Base-by-base conservation (phyloP, 2,329 filamentous ascomycete genomes). In the Penicillium sclerotiorum region DNA sequence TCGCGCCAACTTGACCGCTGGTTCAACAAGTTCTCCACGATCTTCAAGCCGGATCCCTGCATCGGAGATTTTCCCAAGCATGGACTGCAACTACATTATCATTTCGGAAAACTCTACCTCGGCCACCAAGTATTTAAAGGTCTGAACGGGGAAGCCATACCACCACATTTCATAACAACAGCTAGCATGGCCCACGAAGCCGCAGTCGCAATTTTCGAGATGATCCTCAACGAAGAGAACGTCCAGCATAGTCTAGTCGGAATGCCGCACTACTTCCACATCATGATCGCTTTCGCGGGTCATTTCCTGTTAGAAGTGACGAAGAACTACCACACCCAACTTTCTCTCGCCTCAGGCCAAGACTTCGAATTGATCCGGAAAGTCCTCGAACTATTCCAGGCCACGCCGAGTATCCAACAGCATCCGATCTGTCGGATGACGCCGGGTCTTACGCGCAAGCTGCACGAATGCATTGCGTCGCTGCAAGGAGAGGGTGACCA, bases 61-160 rank as follows among this genome's bases (percentile, higher is more conserved):
- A 56, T 79, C 5, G 70, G 73, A 3, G 67, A 73, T n/a, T 79
- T 78, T 53, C 77, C 77, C 1, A 68, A 72, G 18, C 73, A 75
- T 44, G 77, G 76, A 7, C 70, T 77, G 15, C 66, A 68, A 22
- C 60, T 79, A 18, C 75, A 78, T 53, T 77, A 76, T 45, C 70
- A 78, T 50, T 79, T 78, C 59, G 76, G 74, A 5, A 72, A 75
- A 48, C 64, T 79, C 2, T 75, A 78, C 39, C 64, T 79, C 1
- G 73, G 74, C 20, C 76, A 77, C 5, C 73, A 77, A 39, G 75
- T 75, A 11, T 70, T 79, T 23, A 71, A 76, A 17, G 73, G 74
- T 2, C 65, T 77, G 3, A 60, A 63, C n/a, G 51, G 63, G 51
- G 49, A 70, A 64, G 54, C 69, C 5, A 69, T 71, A 20, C 68